phyloP scores from a whole-genome alignment of 495 filamentous ascomycete genomes.

The Tuber microsphaerosporum region DNA sequence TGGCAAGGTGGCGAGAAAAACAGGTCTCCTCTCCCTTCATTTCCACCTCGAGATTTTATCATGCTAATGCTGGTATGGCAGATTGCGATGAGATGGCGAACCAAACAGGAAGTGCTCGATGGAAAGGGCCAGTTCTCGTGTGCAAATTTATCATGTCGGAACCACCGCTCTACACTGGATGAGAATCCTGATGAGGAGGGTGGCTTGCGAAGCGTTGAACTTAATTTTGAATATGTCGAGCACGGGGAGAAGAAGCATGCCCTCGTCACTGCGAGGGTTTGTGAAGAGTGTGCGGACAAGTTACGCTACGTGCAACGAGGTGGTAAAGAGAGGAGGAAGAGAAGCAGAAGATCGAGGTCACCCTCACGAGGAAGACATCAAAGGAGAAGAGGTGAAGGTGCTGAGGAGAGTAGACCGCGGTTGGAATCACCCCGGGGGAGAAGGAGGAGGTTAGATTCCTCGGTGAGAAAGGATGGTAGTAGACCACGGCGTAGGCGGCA shows the following conservation, averaged over 20 bases:
- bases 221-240: slow-evolving; percentile 40
- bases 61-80: slow-evolving; percentile 15
- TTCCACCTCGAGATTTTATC: neutral
- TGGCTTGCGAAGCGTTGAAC: slow-evolving; percentile 33
- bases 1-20: slow-evolving; percentile 35
- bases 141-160: slow-evolving; percentile 33
- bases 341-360: slow-evolving; percentile 15
- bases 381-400: slow-evolving; percentile 8
- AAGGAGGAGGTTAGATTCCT: neutral
- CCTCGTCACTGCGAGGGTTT: slow-evolving; percentile 39
- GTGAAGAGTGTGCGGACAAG: slow-evolving; percentile 34
- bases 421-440: neutral
- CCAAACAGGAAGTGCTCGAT: slow-evolving; percentile 39
- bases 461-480: neutral
- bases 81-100: slow-evolving; percentile 42
- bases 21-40: slow-evolving; percentile 14
- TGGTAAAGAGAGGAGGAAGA: slow-evolving; percentile 13
- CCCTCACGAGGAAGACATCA: slow-evolving; percentile 10
- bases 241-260: slow-evolving; percentile 34
- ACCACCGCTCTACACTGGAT: slow-evolving; percentile 31
- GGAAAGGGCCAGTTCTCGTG: slow-evolving; percentile 40
- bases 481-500: neutral
- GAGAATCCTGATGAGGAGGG: slow-evolving; percentile 28
- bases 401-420: neutral
- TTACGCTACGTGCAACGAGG: slow-evolving; percentile 30